A percentile compares a stretch with the other conserved stretches of the same genome.
phyloP scores from a whole-genome alignment of 2,329 filamentous ascomycete species.

The Aureobasidium leucospermi region DNA sequence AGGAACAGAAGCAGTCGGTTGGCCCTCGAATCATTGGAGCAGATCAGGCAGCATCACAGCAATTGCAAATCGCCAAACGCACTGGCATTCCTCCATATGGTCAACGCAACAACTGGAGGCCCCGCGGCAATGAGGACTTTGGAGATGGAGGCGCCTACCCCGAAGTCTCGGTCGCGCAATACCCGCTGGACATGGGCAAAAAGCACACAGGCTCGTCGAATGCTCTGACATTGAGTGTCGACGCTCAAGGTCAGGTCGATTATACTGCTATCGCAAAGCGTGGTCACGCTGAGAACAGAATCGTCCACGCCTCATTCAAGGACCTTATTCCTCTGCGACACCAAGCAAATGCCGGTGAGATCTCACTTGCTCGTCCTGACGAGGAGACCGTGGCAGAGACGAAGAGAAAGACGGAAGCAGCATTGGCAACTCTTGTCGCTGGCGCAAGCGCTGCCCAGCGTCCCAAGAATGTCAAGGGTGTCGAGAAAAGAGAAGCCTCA shows the following conservation, averaged over 20 bases:
- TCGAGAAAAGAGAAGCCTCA: constrained; percentile 69
- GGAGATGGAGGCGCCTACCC: constrained; percentile 95
- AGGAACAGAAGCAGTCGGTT: constrained; percentile 69
- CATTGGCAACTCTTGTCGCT: constrained; percentile 71
- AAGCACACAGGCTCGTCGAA: constrained; percentile 67
- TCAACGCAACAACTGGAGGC: constrained; percentile 82
- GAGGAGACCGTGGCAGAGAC: constrained; percentile 77
- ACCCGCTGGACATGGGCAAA: constrained; percentile 89
- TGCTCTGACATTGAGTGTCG: constrained; percentile 85
- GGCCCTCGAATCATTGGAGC: constrained; percentile 77
- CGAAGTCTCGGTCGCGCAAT: constrained; percentile 83
- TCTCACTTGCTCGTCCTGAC: constrained; percentile 76
- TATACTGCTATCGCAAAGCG: constrained; percentile 91
- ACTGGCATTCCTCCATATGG: constrained; percentile 82
- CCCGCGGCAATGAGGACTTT: constrained; percentile 81
- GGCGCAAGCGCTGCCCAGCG: constrained; percentile 88
- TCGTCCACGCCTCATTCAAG: constrained; percentile 93
- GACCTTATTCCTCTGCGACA: constrained; percentile 91
- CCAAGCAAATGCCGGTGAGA: constrained; percentile 84
- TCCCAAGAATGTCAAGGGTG: constrained; percentile 87
- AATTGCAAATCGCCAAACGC: constrained; percentile 58
- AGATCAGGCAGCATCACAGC: constrained; percentile 73
- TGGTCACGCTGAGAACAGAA: constrained; percentile 74
- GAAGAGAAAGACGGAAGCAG: constrained; percentile 81
- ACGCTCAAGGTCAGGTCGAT: constrained; percentile 85